Evolutionary conservation across 2,329 filamentous ascomycete species (phyloP).

Genomic region (Microsporum audouinii): DNA sequence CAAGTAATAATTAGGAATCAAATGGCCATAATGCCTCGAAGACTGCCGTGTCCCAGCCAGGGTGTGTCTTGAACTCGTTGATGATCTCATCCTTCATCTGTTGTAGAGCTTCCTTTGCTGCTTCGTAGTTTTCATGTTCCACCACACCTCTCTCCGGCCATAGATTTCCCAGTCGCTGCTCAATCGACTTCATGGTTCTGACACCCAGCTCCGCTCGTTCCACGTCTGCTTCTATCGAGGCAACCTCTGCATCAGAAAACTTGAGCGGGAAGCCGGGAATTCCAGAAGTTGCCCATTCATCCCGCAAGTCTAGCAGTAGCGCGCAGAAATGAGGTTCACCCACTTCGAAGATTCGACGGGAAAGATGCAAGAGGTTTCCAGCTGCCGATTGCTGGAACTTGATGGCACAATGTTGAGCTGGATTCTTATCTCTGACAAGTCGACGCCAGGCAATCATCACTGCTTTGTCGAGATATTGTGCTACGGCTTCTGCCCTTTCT

Average conservation of each 20-base stretch:
- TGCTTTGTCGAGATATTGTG: slow-evolving; percentile 5
- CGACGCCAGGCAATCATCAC: slow-evolving; percentile 11
- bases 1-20: slow-evolving; percentile 7
- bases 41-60: slow-evolving; percentile 20
- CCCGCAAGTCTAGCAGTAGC: slow-evolving; percentile 3
- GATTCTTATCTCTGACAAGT: slow-evolving; percentile 8
- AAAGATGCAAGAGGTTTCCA: slow-evolving; percentile 4
- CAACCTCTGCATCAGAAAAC: slow-evolving; percentile 19
- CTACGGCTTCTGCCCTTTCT: slow-evolving; percentile 2
- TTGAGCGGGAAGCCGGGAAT: slow-evolving; percentile 16
- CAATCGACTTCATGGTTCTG: slow-evolving; percentile 18
- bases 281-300: slow-evolving; percentile 4
- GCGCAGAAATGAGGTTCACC: slow-evolving; percentile 8
- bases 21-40: slow-evolving; percentile 22
- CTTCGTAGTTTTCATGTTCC: slow-evolving; percentile 9
- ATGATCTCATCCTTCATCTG: slow-evolving; percentile 20
- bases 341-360: slow-evolving; percentile 7
- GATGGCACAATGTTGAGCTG: slow-evolving; percentile 7
- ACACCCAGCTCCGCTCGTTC: slow-evolving; percentile 20
- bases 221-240: slow-evolving; percentile 20
- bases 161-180: slow-evolving; percentile 18
- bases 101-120: slow-evolving; percentile 11
- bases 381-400: slow-evolving; percentile 8
- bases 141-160: slow-evolving; percentile 13
- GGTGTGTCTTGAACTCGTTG: slow-evolving; percentile 19